Evolutionary conservation across 371 early-diverging fungal species (phyloP), one percentile per base, ranked within the genome.

Genomic region (Massospora cicadina): DNA sequence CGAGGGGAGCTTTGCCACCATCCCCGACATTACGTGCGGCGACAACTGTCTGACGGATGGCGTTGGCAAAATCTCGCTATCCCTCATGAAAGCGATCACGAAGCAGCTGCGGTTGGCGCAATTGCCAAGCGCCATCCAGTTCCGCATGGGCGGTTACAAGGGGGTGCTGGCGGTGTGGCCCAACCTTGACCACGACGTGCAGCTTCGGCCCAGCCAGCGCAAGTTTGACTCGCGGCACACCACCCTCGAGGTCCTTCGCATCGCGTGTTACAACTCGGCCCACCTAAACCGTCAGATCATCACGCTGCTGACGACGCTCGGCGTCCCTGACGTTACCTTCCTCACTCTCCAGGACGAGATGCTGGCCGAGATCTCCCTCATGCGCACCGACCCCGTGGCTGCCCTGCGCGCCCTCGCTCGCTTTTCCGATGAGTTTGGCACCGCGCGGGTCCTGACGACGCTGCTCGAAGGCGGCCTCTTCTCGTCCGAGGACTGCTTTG

Each of bases 61-160:
- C 12, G 82, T 87, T n/a, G 93, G 93, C 3, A 74, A 71, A 26
- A 82, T 91, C 5, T 79, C 85, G 0, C 66, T 65, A 5, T 68
- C 29, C 1, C 64, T 85, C 21, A 86, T 87, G 0, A 64, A 72
- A 54, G 70, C 70, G 43, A 60, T 68, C 0, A 76, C 79, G 0
- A 58, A 70, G 0, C 69, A 65, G 12, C 65, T 88, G 65, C 75
- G 77, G 33, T 72, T 88, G 33, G 68, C 68, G 28, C 54, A 63
- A 53, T 31, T 26, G 0, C 91, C 91, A 0, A 76, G 79, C 27
- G 91, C 90, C 0, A 84, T 87, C 55, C 92, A 94, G 68, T 83
- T 91, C 33, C 81, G 92, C 53, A 68, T 86, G 3, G 89, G 80
- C 24, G 91, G 91, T 2, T 82, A 81, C 23, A 93, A 93, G 72